Evolutionary conservation across 352 stramenopile genomes (phyloP).

Genomic region (Phytophthora megakarya): DNA sequence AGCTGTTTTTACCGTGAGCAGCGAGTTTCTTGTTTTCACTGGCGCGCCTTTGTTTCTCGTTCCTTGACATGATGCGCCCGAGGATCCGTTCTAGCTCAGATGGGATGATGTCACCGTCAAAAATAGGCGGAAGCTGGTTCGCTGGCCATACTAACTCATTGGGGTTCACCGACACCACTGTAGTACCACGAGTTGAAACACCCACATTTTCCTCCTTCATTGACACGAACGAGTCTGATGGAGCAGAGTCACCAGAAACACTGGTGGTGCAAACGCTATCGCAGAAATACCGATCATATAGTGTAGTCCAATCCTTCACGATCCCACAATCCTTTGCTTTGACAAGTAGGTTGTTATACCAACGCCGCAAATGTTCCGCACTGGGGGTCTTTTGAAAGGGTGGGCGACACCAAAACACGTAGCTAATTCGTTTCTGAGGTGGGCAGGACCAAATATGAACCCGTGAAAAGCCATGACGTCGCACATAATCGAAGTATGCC

Average conservation of each 20-base stretch:
- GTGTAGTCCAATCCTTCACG: slow-evolving; percentile 66
- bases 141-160: slow-evolving; percentile 85
- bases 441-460: slow-evolving; percentile 98
- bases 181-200: slow-evolving; percentile 63
- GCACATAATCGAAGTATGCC: slow-evolving; percentile 95
- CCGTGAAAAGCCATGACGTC: slow-evolving; percentile 92
- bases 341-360: slow-evolving; percentile 92
- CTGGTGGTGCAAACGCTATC: slow-evolving; percentile 19
- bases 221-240: slow-evolving; percentile 27
- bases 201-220: slow-evolving; percentile 39
- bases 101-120: slow-evolving; percentile 83
- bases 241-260: slow-evolving; percentile 7
- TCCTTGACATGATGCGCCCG: slow-evolving; percentile 60
- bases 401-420: slow-evolving; percentile 98
- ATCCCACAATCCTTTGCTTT: slow-evolving; percentile 69
- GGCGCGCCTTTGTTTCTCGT: slow-evolving; percentile 64
- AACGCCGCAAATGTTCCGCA: slow-evolving; percentile 91
- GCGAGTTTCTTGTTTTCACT: slow-evolving; percentile 36
- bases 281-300: slow-evolving; percentile 74
- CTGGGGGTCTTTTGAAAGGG: slow-evolving; percentile 95
- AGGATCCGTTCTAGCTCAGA: slow-evolving; percentile 79
- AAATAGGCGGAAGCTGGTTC: slow-evolving; percentile 66
- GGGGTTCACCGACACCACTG: slow-evolving; percentile 83
- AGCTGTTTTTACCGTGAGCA: slow-evolving; percentile 45
- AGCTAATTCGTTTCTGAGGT: slow-evolving; percentile 94